phyloP scores from a whole-genome alignment of 768 basidiomycete genomes.

The Butyriboletus loyo region DNA sequence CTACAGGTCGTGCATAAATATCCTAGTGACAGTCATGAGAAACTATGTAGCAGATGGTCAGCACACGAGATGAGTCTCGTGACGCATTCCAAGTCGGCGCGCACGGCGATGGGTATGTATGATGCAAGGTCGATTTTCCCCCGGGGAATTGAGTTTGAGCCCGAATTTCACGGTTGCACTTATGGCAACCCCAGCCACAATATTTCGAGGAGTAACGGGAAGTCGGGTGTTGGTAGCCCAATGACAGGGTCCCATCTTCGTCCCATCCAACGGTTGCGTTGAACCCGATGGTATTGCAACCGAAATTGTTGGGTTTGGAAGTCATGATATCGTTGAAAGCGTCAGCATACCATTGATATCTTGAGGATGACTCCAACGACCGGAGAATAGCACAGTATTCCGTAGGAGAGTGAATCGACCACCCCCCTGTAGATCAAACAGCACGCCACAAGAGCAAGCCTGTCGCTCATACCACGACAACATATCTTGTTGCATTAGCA shows the following conservation, averaged over 20 bases:
- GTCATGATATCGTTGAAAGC: slow-evolving; percentile 43
- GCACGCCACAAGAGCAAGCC: neutral
- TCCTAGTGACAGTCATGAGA: too few species aligned
- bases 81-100: too few species aligned
- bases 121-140: too few species aligned
- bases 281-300: slow-evolving; percentile 41
- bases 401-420: too few species aligned
- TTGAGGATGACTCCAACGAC: neutral
- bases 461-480: neutral
- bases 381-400: neutral
- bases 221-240: slow-evolving; percentile 24
- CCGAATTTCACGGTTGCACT: neutral
- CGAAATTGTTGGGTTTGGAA: slow-evolving; percentile 40
- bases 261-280: slow-evolving; percentile 36
- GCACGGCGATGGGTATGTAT: too few species aligned
- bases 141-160: too few species aligned
- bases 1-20: too few species aligned
- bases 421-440: neutral
- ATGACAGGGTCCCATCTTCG: too few species aligned
- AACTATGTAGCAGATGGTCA: too few species aligned
- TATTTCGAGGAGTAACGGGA: too few species aligned
- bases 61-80: too few species aligned
- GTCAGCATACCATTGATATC: too few species aligned
- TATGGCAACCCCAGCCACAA: neutral
- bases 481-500: neutral